These are phyloP conservation scores for Sinapis alba DNA, from an alignment of 441 rosid species.

Conservation along the genomic window DNA sequence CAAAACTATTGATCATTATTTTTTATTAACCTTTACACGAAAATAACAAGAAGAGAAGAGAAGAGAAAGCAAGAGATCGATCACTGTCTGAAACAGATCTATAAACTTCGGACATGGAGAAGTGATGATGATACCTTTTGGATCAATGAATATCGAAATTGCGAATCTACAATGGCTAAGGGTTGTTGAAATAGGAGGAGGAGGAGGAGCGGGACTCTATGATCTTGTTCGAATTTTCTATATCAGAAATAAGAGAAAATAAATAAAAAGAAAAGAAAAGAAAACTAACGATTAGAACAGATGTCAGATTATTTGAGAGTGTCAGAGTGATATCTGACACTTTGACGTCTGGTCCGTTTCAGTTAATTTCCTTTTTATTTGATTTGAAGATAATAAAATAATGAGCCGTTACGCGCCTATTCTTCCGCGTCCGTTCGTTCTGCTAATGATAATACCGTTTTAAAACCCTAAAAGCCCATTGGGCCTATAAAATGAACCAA, in stretches of 20 bases:
- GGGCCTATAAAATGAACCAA: background rate
- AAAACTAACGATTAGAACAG: constrained; percentile 15
- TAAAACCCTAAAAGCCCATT: background rate
- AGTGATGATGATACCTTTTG: constrained; percentile 7
- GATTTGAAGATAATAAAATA: background rate
- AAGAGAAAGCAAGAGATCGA: background rate
- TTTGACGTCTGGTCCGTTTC: constrained; percentile 30
- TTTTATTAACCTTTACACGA: background rate
- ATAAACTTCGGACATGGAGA: background rate
- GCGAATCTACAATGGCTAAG: constrained; percentile 20
- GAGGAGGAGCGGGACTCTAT: constrained; percentile 24
- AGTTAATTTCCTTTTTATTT: constrained; percentile 9
- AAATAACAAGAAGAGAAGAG: background rate
- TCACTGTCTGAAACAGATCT: background rate
- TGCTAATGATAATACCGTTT: background rate
- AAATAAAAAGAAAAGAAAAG: background rate
- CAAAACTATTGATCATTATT: background rate
- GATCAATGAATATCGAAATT: constrained; percentile 6
- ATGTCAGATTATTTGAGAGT: constrained; percentile 14
- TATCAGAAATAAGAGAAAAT: background rate
- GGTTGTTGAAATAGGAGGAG: constrained; percentile 18
- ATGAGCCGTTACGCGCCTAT: constrained; percentile 31
- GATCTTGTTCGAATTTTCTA: constrained; percentile 16
- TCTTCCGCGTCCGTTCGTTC: background rate
- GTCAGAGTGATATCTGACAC: constrained; percentile 31